A percentile compares a stretch with the other conserved stretches of the same genome.
Evolutionary conservation across 2,329 filamentous ascomycete species (phyloP).

Genomic region (Aspergillus sp.): DNA sequence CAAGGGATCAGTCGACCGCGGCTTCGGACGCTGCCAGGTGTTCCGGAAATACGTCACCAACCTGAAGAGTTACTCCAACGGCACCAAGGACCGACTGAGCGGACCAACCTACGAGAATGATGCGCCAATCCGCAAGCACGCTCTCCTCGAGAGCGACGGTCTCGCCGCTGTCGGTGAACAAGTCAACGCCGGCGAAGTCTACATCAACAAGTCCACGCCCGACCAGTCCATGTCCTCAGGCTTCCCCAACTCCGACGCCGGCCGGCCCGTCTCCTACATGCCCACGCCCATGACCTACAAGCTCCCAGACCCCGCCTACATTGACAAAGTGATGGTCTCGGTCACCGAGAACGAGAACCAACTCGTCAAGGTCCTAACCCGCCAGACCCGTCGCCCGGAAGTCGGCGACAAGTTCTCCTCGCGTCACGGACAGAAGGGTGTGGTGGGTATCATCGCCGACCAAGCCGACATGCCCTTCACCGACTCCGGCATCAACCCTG

Average conservation of each 20-base stretch:
- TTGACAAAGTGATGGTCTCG: conserved; percentile 95
- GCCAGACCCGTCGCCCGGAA: conserved; percentile 94
- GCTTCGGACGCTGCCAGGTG: conserved; percentile 96
- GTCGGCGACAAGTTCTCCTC: conserved; percentile 98
- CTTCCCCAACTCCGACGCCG: conserved; percentile 61
- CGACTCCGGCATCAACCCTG: conserved; percentile 85
- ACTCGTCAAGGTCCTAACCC: conserved; percentile 89
- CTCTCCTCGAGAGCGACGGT: conserved; percentile 79
- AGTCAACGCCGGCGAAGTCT: conserved; percentile 76
- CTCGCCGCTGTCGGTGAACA: conserved; percentile 82
- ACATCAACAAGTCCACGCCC: conserved; percentile 87
- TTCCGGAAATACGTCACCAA: conserved; percentile 90
- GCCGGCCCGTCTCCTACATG: conserved; percentile 44
- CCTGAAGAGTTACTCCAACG: conserved; percentile 86
- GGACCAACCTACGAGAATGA: conserved; percentile 65
- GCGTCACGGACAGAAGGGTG: conserved; percentile 96
- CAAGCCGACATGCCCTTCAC: conserved; percentile 97
- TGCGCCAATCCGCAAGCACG: conserved; percentile 66
- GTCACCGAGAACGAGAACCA: conserved; percentile 83
- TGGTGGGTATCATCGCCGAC: conserved; percentile 93
- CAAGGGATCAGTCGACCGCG: conserved; percentile 91
- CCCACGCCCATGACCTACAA: conserved; percentile 66
- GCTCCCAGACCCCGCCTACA: conserved; percentile 79
- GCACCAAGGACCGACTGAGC: conserved; percentile 61
- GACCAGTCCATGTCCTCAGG: conserved; percentile 73